Percentiles rank a stretch among this genome's conserved stretches.
These are phyloP conservation scores for Antrodiella citrinella DNA, from an alignment of 768 basidiomycete species.

Conservation along the genomic window DNA sequence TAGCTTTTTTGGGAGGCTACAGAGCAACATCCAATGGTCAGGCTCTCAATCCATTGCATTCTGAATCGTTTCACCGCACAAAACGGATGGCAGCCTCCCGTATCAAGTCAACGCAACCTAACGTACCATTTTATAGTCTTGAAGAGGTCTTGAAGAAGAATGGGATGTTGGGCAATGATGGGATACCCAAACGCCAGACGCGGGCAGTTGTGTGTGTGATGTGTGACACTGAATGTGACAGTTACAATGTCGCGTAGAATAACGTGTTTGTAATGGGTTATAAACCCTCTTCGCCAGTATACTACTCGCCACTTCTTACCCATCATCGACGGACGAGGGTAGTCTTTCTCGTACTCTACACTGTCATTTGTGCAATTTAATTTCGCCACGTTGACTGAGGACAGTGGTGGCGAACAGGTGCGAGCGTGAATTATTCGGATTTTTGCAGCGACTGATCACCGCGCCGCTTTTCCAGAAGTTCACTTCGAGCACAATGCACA, in stretches of 20 bases:
- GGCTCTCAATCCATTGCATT: conserved; percentile 41
- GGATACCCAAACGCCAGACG: conserved; percentile 6
- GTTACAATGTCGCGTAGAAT: too few relatives aligned
- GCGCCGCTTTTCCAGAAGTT: neutral
- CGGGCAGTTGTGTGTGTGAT: conserved; percentile 6
- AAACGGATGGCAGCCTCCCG: neutral
- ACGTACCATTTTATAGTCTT: conserved; percentile 32
- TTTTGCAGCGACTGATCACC: too few relatives aligned
- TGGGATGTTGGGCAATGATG: conserved; percentile 14
- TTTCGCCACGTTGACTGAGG: too few relatives aligned
- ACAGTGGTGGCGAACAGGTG: too few relatives aligned
- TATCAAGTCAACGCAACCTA: neutral
- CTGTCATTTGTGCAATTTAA: too few relatives aligned
- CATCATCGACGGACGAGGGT: too few relatives aligned
- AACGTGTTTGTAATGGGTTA: too few relatives aligned
- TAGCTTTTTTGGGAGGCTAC: conserved; percentile 80
- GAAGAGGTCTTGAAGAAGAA: conserved; percentile 19
- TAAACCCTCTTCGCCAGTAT: too few relatives aligned
- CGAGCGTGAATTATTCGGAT: too few relatives aligned
- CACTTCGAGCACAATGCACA: neutral
- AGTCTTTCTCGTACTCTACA: too few relatives aligned
- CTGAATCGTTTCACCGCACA: neutral
- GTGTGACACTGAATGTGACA: neutral
- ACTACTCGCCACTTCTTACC: too few relatives aligned
- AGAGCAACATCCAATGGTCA: conserved; percentile 40